These are phyloP conservation scores for Aspergillus quadricinctus DNA, from an alignment of 2,329 filamentous ascomycete species.

Conservation along the genomic window DNA sequence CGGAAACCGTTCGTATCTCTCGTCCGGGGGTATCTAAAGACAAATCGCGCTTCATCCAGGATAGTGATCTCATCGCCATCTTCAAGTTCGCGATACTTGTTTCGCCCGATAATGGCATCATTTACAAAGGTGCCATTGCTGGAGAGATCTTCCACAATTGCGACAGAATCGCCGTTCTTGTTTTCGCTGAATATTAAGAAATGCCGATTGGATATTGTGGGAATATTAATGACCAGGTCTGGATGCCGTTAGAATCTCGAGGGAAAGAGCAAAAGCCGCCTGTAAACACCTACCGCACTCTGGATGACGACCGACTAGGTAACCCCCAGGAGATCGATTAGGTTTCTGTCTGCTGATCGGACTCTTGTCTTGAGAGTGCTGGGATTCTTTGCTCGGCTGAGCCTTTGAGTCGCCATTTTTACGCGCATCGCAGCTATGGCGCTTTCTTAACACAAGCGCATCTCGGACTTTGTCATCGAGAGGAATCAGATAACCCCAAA, in stretches of 20 bases:
- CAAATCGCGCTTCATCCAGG: slow-evolving; percentile 76
- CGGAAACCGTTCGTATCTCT: slow-evolving; percentile 72
- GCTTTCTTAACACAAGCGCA: slow-evolving; percentile 68
- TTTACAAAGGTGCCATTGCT: slow-evolving; percentile 97
- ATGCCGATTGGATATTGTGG: slow-evolving; percentile 78
- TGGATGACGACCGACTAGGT: slow-evolving; percentile 84
- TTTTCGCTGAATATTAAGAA: slow-evolving; percentile 54
- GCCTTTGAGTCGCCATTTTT: slow-evolving; percentile 35
- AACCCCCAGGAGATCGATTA: slow-evolving; percentile 67
- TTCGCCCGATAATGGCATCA: slow-evolving; percentile 82
- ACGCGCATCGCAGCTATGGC: slow-evolving; percentile 61
- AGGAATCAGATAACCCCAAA: slow-evolving; percentile 94
- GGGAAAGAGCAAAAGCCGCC: not conserved
- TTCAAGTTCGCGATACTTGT: slow-evolving; percentile 81
- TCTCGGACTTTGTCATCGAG: slow-evolving; percentile 67
- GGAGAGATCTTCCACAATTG: slow-evolving; percentile 86
- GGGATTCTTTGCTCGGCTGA: slow-evolving; percentile 37
- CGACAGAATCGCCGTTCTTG: slow-evolving; percentile 55
- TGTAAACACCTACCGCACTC: slow-evolving; percentile 71
- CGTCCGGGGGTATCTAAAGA: slow-evolving; percentile 82
- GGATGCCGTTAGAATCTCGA: slow-evolving; percentile 13
- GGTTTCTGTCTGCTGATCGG: slow-evolving; percentile 52
- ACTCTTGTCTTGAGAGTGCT: slow-evolving; percentile 45
- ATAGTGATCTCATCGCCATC: slow-evolving; percentile 90
- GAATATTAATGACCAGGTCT: slow-evolving; percentile 71